Percentiles rank a stretch among this genome's conserved stretches.
phyloP scores from a whole-genome alignment of 129 eudicot species.

The Escallonia herrerae region DNA sequence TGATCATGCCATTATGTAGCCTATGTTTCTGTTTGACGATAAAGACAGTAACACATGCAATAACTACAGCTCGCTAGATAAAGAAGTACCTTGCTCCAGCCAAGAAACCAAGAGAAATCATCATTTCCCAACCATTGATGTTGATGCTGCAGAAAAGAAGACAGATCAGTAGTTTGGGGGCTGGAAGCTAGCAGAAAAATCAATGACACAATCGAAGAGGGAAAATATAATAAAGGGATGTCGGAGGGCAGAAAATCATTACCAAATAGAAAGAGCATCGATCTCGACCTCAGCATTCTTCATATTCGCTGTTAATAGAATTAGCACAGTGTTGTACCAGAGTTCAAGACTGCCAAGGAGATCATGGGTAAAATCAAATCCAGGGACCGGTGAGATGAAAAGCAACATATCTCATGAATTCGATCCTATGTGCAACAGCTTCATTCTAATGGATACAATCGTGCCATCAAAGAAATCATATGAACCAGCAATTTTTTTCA shows the following conservation, averaged over 20 bases:
- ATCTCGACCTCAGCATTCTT: slow-evolving; percentile 32
- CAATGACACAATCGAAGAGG: background rate
- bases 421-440: background rate
- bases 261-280: slow-evolving; percentile 50
- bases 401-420: background rate
- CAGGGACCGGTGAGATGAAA: background rate
- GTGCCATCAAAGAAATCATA: too few relatives aligned
- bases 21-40: background rate
- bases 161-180: too few relatives aligned
- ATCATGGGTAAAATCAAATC: background rate
- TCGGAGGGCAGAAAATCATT: background rate
- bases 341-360: slow-evolving; percentile 33
- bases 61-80: background rate
- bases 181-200: background rate
- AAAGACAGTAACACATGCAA: background rate
- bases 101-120: slow-evolving; percentile 45
- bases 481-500: too few relatives aligned
- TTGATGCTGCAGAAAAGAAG: slow-evolving; percentile 35
- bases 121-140: slow-evolving; percentile 42
- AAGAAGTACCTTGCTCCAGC: slow-evolving; percentile 41
- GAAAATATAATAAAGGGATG: background rate
- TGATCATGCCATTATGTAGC: too few relatives aligned
- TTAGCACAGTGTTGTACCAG: slow-evolving; percentile 42
- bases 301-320: slow-evolving; percentile 39
- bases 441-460: background rate